Evolutionary conservation across 495 filamentous ascomycete species (phyloP).

Genomic region (Penicillium chermesinum): DNA sequence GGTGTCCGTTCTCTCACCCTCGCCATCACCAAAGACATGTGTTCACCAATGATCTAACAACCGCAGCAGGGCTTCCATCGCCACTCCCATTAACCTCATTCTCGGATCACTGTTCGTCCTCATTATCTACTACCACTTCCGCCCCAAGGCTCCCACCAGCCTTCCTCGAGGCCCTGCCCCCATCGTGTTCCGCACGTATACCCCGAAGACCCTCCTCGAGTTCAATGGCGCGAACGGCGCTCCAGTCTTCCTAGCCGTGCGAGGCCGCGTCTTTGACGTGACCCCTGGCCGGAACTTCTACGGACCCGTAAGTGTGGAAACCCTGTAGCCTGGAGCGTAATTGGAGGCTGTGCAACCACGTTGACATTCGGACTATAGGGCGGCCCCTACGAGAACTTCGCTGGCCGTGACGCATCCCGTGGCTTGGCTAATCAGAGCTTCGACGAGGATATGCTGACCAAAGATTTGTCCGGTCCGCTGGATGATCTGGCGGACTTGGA

Average conservation of each 20-base stretch:
- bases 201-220: constrained; percentile 75
- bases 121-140: constrained; percentile 63
- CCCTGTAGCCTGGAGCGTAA: not conserved
- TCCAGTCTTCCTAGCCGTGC: constrained; percentile 80
- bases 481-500: constrained; percentile 74
- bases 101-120: constrained; percentile 65
- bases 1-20: constrained; percentile 9
- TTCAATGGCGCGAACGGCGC: constrained; percentile 73
- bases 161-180: constrained; percentile 68
- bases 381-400: constrained; percentile 90
- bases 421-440: constrained; percentile 91
- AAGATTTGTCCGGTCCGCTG: constrained; percentile 80
- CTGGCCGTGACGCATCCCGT: constrained; percentile 86
- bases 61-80: constrained; percentile 52
- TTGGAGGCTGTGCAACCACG: not conserved
- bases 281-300: constrained; percentile 83
- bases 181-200: constrained; percentile 87
- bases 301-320: constrained; percentile 55
- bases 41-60: too few species aligned
- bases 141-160: constrained; percentile 51
- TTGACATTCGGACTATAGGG: constrained; percentile 36
- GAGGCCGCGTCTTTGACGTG: constrained; percentile 84
- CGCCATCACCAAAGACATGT: constrained; percentile 2
- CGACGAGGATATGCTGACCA: constrained; percentile 93
- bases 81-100: constrained; percentile 75